phyloP scores from a whole-genome alignment of 83 land plant genomes.

The Diphasiastrum complanatum region DNA sequence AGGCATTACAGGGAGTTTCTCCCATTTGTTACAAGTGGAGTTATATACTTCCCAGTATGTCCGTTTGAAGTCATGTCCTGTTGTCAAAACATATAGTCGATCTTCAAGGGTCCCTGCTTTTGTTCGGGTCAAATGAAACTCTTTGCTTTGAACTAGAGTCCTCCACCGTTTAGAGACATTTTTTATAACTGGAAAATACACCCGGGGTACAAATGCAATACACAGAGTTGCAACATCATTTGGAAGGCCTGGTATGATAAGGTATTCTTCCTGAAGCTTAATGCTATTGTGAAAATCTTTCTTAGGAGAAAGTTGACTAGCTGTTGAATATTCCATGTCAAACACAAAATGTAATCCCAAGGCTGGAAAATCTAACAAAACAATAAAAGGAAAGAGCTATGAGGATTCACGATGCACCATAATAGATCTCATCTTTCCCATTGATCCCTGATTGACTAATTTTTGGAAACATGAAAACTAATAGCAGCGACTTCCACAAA shows the following conservation, averaged over 20 bases:
- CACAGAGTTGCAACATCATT: slow-evolving; percentile 18
- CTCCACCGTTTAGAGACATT: slow-evolving; percentile 13
- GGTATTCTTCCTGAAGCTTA: too few relatives aligned
- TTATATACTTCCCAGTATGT: slow-evolving; percentile 55
- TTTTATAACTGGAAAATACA: slow-evolving; percentile 14
- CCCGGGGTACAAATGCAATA: neutral
- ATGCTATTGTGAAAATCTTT: too few relatives aligned
- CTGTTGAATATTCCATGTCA: too few relatives aligned
- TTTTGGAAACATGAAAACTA: too few relatives aligned
- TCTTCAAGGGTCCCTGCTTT: slow-evolving; percentile 1
- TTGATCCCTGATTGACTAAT: too few relatives aligned
- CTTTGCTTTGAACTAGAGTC: slow-evolving; percentile 5
- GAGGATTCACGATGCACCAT: too few relatives aligned
- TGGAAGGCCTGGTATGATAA: slow-evolving; percentile 20
- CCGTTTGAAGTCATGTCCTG: slow-evolving; percentile 29
- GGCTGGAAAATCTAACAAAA: too few relatives aligned
- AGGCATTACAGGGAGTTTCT: slow-evolving; percentile 54
- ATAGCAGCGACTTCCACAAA: too few relatives aligned
- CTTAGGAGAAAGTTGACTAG: too few relatives aligned
- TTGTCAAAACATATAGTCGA: slow-evolving; percentile 21
- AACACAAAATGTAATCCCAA: too few relatives aligned
- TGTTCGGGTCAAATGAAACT: slow-evolving; percentile 8
- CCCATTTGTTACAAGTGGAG: slow-evolving; percentile 21
- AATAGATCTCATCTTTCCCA: too few relatives aligned
- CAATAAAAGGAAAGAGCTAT: too few relatives aligned